Percentiles rank a stretch among this genome's conserved stretches.
These are phyloP conservation scores for Colletotrichum filicis DNA, from an alignment of 2,329 filamentous ascomycete species.

Conservation along the genomic window DNA sequence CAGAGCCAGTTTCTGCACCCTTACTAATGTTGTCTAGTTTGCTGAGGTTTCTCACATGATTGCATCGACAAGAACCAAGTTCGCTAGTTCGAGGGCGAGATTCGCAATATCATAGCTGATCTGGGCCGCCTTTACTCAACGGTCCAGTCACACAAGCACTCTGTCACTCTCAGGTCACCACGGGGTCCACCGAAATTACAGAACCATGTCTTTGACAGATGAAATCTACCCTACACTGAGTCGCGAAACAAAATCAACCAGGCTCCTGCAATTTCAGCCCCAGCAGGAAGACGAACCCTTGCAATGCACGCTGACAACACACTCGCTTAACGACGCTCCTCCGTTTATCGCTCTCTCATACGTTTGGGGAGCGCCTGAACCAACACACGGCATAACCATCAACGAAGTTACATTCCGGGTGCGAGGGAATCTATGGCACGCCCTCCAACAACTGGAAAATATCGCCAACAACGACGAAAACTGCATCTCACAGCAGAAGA, in stretches of 20 bases:
- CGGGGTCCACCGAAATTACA: not conserved
- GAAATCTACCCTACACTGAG: not conserved
- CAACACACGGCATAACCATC: not conserved
- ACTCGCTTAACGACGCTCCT: slow-evolving; percentile 17
- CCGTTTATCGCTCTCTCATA: slow-evolving; percentile 40
- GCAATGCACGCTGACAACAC: not conserved
- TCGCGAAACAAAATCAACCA: not conserved
- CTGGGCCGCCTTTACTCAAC: not conserved
- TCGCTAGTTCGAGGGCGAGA: not conserved
- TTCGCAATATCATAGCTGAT: not conserved
- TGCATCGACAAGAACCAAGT: not conserved
- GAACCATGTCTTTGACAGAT: not conserved
- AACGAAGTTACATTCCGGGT: not conserved
- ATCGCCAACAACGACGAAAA: not conserved
- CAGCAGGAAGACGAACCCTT: not conserved
- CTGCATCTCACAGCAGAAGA: not conserved
- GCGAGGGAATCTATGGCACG: slow-evolving; percentile 7
- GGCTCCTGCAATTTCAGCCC: not conserved
- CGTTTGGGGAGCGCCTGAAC: slow-evolving; percentile 37
- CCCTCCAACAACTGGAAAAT: not conserved
- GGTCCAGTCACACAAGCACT: not conserved
- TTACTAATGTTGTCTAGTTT: not conserved
- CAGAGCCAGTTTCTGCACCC: not conserved
- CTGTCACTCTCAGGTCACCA: not conserved
- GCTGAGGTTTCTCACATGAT: not conserved